Conservation (phyloP, 176 grass and related monocot species). For the Phoenix roebelenii region DNA sequence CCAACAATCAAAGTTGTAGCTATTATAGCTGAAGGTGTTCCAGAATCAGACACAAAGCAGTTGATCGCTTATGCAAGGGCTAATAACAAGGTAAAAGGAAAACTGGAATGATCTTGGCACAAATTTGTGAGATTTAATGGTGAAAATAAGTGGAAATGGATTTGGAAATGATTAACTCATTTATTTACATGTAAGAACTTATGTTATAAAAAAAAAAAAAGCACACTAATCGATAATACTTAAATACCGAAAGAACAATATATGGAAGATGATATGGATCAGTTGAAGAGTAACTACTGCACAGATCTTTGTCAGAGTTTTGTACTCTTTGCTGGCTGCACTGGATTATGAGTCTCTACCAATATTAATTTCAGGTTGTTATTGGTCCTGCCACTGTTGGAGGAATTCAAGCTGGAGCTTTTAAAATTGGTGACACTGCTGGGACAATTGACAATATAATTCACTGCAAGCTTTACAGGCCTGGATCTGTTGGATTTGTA, state of each 20-base stretch:
- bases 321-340: no score
- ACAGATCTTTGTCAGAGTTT: no score
- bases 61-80: constrained; percentile 81
- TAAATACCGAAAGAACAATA: not conserved
- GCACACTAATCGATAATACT: not conserved
- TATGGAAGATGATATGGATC: constrained; percentile 4
- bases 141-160: no score
- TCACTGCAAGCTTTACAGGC: constrained; percentile 96
- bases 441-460: constrained; percentile 99
- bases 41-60: constrained; percentile 86
- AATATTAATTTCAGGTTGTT: constrained; percentile 45
- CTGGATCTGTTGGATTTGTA: constrained; percentile 95
- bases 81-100: constrained; percentile 73
- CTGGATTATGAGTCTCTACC: no score
- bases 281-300: not conserved
- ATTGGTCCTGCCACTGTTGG: constrained; percentile 96
- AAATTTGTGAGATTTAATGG: no score
- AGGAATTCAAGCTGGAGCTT: constrained; percentile 95
- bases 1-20: constrained; percentile 86
- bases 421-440: constrained; percentile 98
- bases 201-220: not conserved
- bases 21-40: constrained; percentile 98
- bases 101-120: no score
- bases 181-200: no score
- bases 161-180: no score